Evolutionary conservation across 495 filamentous ascomycete species (phyloP).

Genomic region (Podospora appendiculata): DNA sequence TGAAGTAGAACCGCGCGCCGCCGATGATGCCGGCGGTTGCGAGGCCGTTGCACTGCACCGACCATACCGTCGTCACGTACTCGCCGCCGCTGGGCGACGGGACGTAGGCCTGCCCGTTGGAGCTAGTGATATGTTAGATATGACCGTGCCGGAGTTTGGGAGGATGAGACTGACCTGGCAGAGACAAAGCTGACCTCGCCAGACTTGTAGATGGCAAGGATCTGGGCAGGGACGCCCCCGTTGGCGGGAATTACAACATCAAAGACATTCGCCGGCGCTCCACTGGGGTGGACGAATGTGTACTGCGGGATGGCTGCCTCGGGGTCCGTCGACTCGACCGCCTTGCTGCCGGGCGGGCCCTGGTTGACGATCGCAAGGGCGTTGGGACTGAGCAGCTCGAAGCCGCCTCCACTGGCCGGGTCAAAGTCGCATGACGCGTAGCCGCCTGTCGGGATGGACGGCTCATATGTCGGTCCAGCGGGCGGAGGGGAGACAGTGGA

Average conservation of each 20-base stretch:
- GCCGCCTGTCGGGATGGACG: background rate
- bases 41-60: constrained; percentile 5
- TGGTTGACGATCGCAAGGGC: background rate
- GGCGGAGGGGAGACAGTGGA: background rate
- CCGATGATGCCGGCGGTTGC: constrained; percentile 6
- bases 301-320: background rate
- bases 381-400: constrained; percentile 7
- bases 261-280: constrained; percentile 1
- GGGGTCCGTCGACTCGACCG: background rate
- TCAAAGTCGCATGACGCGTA: constrained; percentile 6
- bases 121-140: background rate
- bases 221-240: background rate
- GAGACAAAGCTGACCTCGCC: constrained; percentile 5
- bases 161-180: background rate
- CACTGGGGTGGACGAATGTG: background rate
- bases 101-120: constrained; percentile 8
- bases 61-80: constrained; percentile 7
- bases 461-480: background rate
- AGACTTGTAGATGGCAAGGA: constrained; percentile 5
- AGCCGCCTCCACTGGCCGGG: background rate
- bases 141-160: background rate
- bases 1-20: constrained; percentile 1
- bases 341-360: background rate
- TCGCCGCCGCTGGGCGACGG: background rate
- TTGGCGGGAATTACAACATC: constrained; percentile 1